A percentile compares a stretch with the other conserved stretches of the same genome.
These are phyloP conservation scores for Sicyos baderoa DNA, from an alignment of 306 rosid species.

Conservation along the genomic window DNA sequence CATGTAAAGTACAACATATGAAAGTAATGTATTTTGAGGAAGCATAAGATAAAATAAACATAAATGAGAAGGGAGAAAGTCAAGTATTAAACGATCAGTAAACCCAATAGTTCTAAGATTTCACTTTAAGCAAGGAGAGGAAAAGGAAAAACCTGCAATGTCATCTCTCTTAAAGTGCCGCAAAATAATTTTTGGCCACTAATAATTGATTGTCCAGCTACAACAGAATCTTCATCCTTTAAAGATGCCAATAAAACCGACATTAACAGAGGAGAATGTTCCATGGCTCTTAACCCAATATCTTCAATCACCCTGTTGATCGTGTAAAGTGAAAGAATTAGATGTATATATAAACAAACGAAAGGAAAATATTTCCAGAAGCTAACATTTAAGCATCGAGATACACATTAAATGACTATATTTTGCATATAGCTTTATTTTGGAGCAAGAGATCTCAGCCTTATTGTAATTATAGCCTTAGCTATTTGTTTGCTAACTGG, in stretches of 20 bases:
- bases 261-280: slow-evolving; percentile 54
- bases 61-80: not conserved
- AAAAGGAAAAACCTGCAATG: slow-evolving; percentile 56
- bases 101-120: not conserved
- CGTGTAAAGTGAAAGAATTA: slow-evolving; percentile 1
- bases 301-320: slow-evolving; percentile 71
- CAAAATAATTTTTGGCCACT: slow-evolving; percentile 57
- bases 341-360: no score
- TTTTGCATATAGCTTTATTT: no score
- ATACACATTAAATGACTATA: no score
- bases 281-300: slow-evolving; percentile 61
- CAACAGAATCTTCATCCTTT: slow-evolving; percentile 45
- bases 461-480: no score
- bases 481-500: no score
- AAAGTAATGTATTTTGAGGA: not conserved
- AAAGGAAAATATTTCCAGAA: not conserved
- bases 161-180: slow-evolving; percentile 59
- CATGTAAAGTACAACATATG: slow-evolving; percentile 11
- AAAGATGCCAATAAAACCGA: slow-evolving; percentile 50
- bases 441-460: no score
- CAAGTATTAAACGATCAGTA: not conserved
- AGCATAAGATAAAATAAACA: not conserved
- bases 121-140: slow-evolving; percentile 1
- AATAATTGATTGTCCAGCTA: slow-evolving; percentile 57
- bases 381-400: no score